Conservation (phyloP, 495 filamentous ascomycete species). For the Penicillium pulvis region DNA sequence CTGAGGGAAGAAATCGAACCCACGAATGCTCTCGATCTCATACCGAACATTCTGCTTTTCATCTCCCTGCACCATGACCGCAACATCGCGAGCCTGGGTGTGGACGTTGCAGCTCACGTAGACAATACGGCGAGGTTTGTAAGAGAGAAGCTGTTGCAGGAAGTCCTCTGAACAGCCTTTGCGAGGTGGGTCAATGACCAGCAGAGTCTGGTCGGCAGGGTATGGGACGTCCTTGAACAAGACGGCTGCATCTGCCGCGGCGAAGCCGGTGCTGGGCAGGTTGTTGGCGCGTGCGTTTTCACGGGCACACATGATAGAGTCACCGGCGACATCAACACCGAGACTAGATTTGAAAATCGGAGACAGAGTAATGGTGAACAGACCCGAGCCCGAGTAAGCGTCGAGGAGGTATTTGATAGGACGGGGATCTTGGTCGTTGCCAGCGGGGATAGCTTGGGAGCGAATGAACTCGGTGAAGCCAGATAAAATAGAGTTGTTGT, state of each 20-base stretch:
- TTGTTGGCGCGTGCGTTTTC: constrained; percentile 77
- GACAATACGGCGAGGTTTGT: constrained; percentile 73
- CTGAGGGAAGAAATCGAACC: constrained; percentile 98
- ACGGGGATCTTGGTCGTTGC: constrained; percentile 31
- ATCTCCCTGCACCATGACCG: constrained; percentile 71
- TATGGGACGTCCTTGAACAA: constrained; percentile 76
- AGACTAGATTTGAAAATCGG: constrained; percentile 70
- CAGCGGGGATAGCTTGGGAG: constrained; percentile 63
- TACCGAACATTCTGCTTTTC: constrained; percentile 60
- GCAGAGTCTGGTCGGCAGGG: constrained; percentile 76
- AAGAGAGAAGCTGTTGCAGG: constrained; percentile 74
- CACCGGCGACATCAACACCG: constrained; percentile 69
- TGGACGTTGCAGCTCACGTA: constrained; percentile 99
- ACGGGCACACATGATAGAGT: constrained; percentile 73
- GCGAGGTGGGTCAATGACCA: constrained; percentile 90
- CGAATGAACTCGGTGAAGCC: constrained; percentile 90
- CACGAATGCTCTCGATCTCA: constrained; percentile 86
- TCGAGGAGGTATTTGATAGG: constrained; percentile 86
- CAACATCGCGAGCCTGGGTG: constrained; percentile 92
- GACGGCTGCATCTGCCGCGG: constrained; percentile 78
- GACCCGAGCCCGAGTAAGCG: constrained; percentile 94
- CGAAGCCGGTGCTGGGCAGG: constrained; percentile 73
- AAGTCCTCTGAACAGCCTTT: constrained; percentile 93
- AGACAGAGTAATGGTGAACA: constrained; percentile 94
- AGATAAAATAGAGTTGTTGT: constrained; percentile 98